Base-by-base conservation (phyloP, 1,284 basidiomycete species). In the Ustilago cynodontis region DNA sequence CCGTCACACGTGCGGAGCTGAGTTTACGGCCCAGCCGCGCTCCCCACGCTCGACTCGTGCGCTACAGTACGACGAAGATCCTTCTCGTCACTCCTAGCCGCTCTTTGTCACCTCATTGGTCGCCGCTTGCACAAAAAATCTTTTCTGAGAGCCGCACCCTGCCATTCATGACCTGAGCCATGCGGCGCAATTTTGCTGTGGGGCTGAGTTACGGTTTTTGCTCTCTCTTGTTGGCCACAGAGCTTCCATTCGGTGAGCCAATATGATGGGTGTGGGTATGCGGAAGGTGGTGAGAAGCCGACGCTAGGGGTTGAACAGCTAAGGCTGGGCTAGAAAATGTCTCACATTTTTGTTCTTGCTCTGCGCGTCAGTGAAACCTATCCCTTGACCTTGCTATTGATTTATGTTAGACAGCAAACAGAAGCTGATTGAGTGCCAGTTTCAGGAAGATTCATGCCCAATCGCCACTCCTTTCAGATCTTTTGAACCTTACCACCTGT, bases 311-410 rank as follows among this genome's bases (percentile, higher is more conserved):
- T 20, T 14, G 18, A 33, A 22, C 18, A 16, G 31, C 22, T 29
- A 50, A 50, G 9, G 24, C 8, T 37, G 49, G 31, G 50, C 50
- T 52, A 52, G 50, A 52, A 52, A 52, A 52, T 35, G 50, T 52
- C 50, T 52, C 50, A 28, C 47, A 49, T 49, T 49, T 49, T 26
- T 26, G 31, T 33, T 9, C 29, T 4, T 52, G 28, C n/a, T 14
- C 16, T 14, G 47, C 26, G 24, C 47, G 26, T 49, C 47, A 11
- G 26, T 49, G 47, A 49, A 49, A 49, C 47, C 47, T 13, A 20
- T 20, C 18, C 20, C 41, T 43, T 43, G 41, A 43, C 41, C 7
- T 11, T 43, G 20, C n/a, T 43, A 20, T 43, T 43, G 41, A 43
- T 43, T 20, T 43, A n/a, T 43, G 20, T 43, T 20, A 20, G 41